A percentile compares a stretch with the other conserved stretches of the same genome.
phyloP scores from a whole-genome alignment of 768 basidiomycete genomes.

The Hemileccinum rubropunctum region DNA sequence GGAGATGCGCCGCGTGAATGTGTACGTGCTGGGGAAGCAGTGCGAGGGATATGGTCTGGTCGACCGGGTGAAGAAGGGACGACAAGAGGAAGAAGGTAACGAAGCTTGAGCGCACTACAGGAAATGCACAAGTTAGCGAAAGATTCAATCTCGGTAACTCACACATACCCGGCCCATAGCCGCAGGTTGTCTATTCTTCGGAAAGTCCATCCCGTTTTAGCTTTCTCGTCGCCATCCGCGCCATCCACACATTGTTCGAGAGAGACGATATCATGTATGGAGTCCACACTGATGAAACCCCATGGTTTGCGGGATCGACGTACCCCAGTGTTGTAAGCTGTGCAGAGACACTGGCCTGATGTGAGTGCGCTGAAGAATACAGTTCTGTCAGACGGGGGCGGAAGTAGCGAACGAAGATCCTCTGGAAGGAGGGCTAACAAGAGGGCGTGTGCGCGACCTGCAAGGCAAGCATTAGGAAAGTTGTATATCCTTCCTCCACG shows the following conservation, averaged over 20 bases:
- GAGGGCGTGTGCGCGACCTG: conserved; percentile 66
- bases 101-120: conserved; percentile 74
- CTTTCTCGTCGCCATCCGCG: conserved; percentile 37
- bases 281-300: conserved; percentile 79
- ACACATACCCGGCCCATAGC: conserved; percentile 77
- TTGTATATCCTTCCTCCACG: conserved; percentile 1
- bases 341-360: conserved; percentile 78
- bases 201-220: conserved; percentile 76
- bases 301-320: conserved; percentile 80
- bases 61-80: conserved; percentile 43
- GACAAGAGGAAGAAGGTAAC: conserved; percentile 73
- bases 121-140: neutral
- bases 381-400: conserved; percentile 28
- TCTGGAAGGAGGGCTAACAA: conserved; percentile 59
- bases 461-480: conserved; percentile 3
- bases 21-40: conserved; percentile 18
- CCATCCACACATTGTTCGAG: conserved; percentile 52
- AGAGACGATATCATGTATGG: conserved; percentile 75
- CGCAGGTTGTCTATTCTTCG: conserved; percentile 82
- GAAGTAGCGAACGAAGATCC: conserved; percentile 43
- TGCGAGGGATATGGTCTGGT: conserved; percentile 25
- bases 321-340: conserved; percentile 77
- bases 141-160: neutral
- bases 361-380: conserved; percentile 55
- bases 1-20: conserved; percentile 24